Conservation (phyloP, 352 stramenopile genomes). For the Pythium biforme region DNA sequence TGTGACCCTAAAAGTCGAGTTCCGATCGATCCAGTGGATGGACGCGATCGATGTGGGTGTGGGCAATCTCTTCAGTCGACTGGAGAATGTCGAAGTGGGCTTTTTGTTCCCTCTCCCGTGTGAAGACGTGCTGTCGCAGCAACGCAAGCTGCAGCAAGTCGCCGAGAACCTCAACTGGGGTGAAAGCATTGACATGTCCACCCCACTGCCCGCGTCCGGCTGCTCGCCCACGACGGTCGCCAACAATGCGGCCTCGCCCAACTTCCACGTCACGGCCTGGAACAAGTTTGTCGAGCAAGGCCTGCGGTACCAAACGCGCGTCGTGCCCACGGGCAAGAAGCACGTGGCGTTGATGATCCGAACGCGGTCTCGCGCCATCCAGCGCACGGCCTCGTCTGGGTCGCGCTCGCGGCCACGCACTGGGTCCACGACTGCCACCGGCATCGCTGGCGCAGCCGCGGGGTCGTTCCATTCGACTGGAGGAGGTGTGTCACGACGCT, state of each 20-base stretch:
- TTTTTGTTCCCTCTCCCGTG: slow-evolving; percentile 79
- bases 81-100: slow-evolving; percentile 67
- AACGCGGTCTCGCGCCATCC: slow-evolving; percentile 28
- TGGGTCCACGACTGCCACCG: neutral
- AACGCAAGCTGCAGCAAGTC: slow-evolving; percentile 78
- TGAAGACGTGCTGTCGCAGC: slow-evolving; percentile 76
- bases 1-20: slow-evolving; percentile 63
- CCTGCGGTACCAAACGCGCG: slow-evolving; percentile 61
- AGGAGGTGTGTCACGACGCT: neutral
- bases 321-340: slow-evolving; percentile 45
- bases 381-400: slow-evolving; percentile 22
- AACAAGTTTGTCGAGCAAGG: slow-evolving; percentile 69
- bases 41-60: slow-evolving; percentile 44
- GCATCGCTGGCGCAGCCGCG: neutral
- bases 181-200: slow-evolving; percentile 21
- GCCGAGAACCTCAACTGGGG: slow-evolving; percentile 72
- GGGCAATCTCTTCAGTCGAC: slow-evolving; percentile 49
- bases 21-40: slow-evolving; percentile 70
- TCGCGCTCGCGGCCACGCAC: slow-evolving; percentile 11
- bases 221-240: neutral
- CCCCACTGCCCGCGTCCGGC: slow-evolving; percentile 25
- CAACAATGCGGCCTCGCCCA: slow-evolving; percentile 50
- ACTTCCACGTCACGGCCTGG: slow-evolving; percentile 72
- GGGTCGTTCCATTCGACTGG: slow-evolving; percentile 3
- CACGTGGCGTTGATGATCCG: slow-evolving; percentile 54